Conservation (phyloP, 2,329 filamentous ascomycete genomes). For the Calonectria multiphialidica region DNA sequence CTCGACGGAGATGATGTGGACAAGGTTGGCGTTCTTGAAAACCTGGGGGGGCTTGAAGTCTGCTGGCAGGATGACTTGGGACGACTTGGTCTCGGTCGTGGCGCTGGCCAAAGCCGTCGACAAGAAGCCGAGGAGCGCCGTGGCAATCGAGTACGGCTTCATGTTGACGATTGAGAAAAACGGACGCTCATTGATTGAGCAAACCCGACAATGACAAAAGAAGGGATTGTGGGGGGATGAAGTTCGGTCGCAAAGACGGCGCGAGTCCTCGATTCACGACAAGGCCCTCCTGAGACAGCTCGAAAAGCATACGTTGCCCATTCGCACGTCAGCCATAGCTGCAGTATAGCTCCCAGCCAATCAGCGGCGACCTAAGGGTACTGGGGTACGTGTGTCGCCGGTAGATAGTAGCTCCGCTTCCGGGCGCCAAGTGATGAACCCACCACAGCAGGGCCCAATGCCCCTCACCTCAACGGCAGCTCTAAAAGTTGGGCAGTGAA, state of each 20-base stretch:
- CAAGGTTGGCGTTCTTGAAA: conserved; percentile 93
- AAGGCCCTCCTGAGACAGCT: conserved; percentile 44
- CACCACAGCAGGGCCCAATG: neutral
- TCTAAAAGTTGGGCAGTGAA: neutral
- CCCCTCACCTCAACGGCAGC: neutral
- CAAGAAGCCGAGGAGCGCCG: conserved; percentile 70
- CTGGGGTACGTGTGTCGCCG: conserved; percentile 15
- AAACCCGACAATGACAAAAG: conserved; percentile 36
- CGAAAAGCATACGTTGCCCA: conserved; percentile 53
- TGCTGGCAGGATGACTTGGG: conserved; percentile 70
- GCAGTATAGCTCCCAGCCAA: conserved; percentile 45
- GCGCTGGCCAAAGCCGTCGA: conserved; percentile 57
- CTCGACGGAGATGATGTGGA: conserved; percentile 91
- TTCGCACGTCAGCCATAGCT: conserved; percentile 46
- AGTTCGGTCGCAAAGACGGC: conserved; percentile 27
- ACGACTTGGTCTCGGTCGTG: conserved; percentile 58
- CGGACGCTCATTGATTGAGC: conserved; percentile 50
- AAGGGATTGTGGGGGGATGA: conserved; percentile 26
- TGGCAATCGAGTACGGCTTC: conserved; percentile 62
- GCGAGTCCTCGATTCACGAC: conserved; percentile 36
- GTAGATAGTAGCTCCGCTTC: conserved; percentile 41
- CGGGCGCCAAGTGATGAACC: neutral
- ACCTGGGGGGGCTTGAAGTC: conserved; percentile 88
- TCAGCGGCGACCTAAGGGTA: conserved; percentile 28
- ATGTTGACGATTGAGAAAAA: conserved; percentile 48